phyloP scores from a whole-genome alignment of 768 basidiomycete species.

The Mycena vulgaris region DNA sequence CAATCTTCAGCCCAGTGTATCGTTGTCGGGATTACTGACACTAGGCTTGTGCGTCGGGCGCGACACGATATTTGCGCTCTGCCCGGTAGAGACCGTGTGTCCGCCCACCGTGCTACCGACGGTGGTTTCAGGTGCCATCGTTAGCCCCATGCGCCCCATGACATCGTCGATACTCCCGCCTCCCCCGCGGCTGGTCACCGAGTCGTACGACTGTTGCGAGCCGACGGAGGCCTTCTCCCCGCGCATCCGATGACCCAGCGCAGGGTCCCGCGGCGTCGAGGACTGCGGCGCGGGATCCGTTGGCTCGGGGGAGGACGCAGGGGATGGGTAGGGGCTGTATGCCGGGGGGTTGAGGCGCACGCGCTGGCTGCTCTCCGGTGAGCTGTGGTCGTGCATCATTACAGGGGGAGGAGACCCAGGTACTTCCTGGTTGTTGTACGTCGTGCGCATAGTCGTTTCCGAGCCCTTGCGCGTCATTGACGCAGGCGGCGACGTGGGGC shows the following conservation, averaged over 20 bases:
- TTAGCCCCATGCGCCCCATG: slow-evolving; percentile 41
- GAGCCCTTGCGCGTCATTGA: slow-evolving; percentile 29
- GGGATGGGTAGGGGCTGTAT: slow-evolving; percentile 49
- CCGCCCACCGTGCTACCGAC: slow-evolving; percentile 30
- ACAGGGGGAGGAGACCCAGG: not conserved
- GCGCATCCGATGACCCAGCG: slow-evolving; percentile 22
- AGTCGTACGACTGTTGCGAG: slow-evolving; percentile 49
- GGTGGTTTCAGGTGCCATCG: slow-evolving; percentile 8
- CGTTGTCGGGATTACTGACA: slow-evolving; percentile 33
- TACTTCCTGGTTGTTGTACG: slow-evolving; percentile 2
- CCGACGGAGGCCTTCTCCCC: slow-evolving; percentile 51
- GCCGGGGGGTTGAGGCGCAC: slow-evolving; percentile 50
- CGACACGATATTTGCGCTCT: slow-evolving; percentile 28
- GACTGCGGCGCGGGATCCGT: slow-evolving; percentile 9
- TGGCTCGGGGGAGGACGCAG: slow-evolving; percentile 39
- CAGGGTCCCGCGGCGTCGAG: not conserved
- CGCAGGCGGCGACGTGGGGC: slow-evolving; percentile 31
- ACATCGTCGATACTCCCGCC: slow-evolving; percentile 43
- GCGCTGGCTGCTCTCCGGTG: slow-evolving; percentile 2
- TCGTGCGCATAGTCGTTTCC: slow-evolving; percentile 23
- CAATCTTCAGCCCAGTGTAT: slow-evolving; percentile 2
- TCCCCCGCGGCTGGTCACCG: slow-evolving; percentile 33
- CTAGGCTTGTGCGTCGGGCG: slow-evolving; percentile 25
- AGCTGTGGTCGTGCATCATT: not conserved
- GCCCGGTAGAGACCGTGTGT: slow-evolving; percentile 42